phyloP scores from a whole-genome alignment of 2,329 filamentous ascomycete genomes.

The Nemania bipapillata region DNA sequence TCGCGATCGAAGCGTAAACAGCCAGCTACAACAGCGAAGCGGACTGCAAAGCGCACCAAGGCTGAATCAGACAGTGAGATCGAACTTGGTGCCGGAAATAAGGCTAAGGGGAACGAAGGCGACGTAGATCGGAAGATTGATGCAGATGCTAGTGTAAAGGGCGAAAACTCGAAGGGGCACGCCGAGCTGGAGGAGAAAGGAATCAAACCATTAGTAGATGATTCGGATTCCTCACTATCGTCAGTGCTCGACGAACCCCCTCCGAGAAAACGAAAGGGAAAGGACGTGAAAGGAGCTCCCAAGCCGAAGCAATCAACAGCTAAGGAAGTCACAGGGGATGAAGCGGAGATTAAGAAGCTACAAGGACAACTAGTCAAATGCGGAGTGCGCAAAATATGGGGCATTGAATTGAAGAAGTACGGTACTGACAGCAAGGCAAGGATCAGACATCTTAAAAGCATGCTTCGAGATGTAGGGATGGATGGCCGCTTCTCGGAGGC shows the following conservation, averaged over 20 bases:
- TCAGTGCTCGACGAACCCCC: conserved; percentile 79
- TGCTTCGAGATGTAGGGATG: conserved; percentile 88
- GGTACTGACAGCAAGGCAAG: conserved; percentile 78
- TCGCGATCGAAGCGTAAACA: conserved; percentile 45
- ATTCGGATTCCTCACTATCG: conserved; percentile 68
- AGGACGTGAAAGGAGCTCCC: conserved; percentile 46
- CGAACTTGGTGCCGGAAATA: conserved; percentile 36
- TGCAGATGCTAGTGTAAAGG: conserved; percentile 46
- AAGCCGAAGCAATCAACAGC: conserved; percentile 53
- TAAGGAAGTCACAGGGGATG: conserved; percentile 65
- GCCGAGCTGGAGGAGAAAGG: conserved; percentile 54
- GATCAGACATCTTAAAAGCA: conserved; percentile 79
- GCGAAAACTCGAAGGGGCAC: conserved; percentile 50
- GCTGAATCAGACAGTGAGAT: conserved; percentile 47
- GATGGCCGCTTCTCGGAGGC: conserved; percentile 85
- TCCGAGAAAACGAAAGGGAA: conserved; percentile 65
- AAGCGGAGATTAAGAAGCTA: conserved; percentile 85
- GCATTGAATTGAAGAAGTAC: conserved; percentile 80
- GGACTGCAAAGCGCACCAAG: conserved; percentile 41
- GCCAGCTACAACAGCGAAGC: conserved; percentile 39
- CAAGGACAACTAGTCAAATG: conserved; percentile 90
- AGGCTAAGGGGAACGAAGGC: conserved; percentile 23
- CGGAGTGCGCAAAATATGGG: conserved; percentile 92
- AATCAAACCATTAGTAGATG: conserved; percentile 40
- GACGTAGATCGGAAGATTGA: conserved; percentile 35